Conservation (phyloP, 768 basidiomycete species). For the Panellus pusillus region DNA sequence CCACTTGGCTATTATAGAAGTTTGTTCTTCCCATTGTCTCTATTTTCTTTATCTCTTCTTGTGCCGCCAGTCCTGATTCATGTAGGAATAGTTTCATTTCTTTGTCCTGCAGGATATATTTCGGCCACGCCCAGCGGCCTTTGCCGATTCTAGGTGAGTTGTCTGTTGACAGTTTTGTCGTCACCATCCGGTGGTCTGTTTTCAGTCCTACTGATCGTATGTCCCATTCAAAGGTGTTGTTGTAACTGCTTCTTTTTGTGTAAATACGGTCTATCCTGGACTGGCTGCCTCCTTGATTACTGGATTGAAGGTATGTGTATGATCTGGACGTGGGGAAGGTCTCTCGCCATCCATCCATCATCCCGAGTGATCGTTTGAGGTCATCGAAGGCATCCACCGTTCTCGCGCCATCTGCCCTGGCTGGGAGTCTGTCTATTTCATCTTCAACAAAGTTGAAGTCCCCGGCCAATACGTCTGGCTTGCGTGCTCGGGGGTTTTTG, state of each 20-base stretch:
- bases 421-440: constrained; percentile 34
- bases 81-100: background rate
- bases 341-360: constrained; percentile 35
- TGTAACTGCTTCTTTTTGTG: constrained; percentile 11
- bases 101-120: constrained; percentile 21
- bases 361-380: constrained; percentile 20
- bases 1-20: background rate
- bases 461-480: constrained; percentile 36
- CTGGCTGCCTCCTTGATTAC: constrained; percentile 8
- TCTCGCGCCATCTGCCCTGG: constrained; percentile 15
- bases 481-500: constrained; percentile 3
- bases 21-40: background rate
- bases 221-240: constrained; percentile 25
- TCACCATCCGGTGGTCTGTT: constrained; percentile 35
- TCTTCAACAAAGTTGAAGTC: constrained; percentile 47
- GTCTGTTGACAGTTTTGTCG: background rate
- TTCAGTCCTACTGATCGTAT: constrained; percentile 23
- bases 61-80: background rate
- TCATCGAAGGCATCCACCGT: constrained; percentile 21
- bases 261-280: constrained; percentile 42
- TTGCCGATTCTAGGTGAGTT: constrained; percentile 28
- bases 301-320: constrained; percentile 29
- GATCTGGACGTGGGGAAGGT: constrained; percentile 19
- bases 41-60: background rate
- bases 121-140: constrained; percentile 33